Evolutionary conservation across 2,329 filamentous ascomycete genomes (phyloP).

Genomic region (Colletotrichum agaves): DNA sequence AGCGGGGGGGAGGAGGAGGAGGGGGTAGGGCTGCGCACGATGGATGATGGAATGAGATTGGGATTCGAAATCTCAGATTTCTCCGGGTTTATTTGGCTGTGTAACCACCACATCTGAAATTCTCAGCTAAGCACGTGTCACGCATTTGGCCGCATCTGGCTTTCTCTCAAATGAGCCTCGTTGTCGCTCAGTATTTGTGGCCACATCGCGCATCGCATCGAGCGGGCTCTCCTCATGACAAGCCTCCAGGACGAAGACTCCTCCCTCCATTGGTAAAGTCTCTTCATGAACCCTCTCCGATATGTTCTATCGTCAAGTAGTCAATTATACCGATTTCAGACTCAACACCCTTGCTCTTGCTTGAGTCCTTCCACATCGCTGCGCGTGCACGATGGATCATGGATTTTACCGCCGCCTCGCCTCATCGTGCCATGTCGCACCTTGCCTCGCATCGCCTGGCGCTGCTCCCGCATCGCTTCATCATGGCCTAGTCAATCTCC

Average conservation of each 20-base stretch:
- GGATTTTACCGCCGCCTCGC: background rate
- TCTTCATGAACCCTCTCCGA: background rate
- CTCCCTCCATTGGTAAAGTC: background rate
- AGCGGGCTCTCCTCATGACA: too few species aligned
- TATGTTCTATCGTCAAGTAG: background rate
- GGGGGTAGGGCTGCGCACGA: background rate
- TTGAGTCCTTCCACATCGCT: background rate
- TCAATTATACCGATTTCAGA: conserved; percentile 9
- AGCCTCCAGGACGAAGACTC: too few species aligned
- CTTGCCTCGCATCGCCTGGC: background rate
- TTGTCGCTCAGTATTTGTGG: background rate
- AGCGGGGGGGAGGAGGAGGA: background rate
- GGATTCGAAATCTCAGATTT: background rate
- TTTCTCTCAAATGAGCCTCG: conserved; percentile 7
- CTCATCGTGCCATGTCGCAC: background rate
- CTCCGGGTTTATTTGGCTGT: background rate
- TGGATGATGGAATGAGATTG: background rate
- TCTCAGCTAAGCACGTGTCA: background rate
- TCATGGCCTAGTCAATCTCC: background rate
- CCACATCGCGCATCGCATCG: background rate
- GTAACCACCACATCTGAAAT: background rate
- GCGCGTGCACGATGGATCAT: conserved; percentile 5
- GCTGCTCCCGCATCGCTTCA: too few species aligned
- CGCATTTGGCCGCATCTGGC: conserved; percentile 11
- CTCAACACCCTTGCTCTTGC: background rate